These are phyloP conservation scores for Rhamnella rubrinervis DNA, from an alignment of 331 rosid genomes.

Conservation along the genomic window DNA sequence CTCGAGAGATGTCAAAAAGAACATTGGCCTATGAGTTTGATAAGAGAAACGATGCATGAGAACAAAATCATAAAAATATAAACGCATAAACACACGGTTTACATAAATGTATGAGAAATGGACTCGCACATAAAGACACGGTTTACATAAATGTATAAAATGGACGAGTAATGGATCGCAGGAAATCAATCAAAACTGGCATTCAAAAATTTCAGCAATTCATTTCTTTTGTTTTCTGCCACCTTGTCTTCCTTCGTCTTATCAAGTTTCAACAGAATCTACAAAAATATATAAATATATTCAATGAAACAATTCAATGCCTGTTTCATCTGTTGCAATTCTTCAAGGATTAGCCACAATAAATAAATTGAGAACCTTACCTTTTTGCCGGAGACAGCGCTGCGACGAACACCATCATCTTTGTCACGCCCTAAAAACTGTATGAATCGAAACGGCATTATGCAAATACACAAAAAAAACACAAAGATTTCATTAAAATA, in stretches of 20 bases:
- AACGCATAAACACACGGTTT: too few species aligned
- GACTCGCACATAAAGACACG: background rate
- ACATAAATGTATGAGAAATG: background rate
- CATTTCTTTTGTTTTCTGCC: conserved; percentile 93
- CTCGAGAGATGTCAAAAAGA: too few species aligned
- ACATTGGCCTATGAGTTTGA: too few species aligned
- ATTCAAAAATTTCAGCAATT: conserved; percentile 84
- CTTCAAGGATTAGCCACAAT: background rate
- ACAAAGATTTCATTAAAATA: background rate
- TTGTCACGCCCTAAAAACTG: conserved; percentile 88
- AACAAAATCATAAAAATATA: too few species aligned
- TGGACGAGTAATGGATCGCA: conserved; percentile 8
- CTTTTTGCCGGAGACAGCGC: conserved; percentile 99
- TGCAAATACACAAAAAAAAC: background rate
- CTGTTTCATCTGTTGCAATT: background rate
- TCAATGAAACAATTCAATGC: conserved; percentile 2
- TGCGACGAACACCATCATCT: conserved; percentile 82
- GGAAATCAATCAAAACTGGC: conserved; percentile 83
- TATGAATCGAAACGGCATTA: conserved; percentile 17
- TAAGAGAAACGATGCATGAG: too few species aligned
- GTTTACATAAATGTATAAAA: background rate
- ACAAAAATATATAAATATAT: conserved; percentile 7
- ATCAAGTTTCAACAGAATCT: conserved; percentile 90
- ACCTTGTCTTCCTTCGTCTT: conserved; percentile 90
- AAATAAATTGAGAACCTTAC: conserved; percentile 21